Evolutionary conservation across 2,329 filamentous ascomycete genomes (phyloP).

Genomic region (Clonostachys rhizophaga): DNA sequence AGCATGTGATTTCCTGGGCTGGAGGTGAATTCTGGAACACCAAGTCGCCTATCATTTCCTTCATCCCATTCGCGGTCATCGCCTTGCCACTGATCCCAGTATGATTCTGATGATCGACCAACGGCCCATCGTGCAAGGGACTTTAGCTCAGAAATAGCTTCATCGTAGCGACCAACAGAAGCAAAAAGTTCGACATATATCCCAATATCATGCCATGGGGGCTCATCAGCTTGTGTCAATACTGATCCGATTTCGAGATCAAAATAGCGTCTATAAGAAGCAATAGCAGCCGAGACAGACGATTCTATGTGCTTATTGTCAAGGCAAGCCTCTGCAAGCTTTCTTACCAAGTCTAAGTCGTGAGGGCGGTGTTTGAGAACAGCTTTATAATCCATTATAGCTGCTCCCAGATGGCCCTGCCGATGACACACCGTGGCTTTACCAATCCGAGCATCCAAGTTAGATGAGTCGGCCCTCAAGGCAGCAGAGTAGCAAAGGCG

Average conservation of each 20-base stretch:
- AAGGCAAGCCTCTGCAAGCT: constrained; percentile 51
- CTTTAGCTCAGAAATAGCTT: constrained; percentile 68
- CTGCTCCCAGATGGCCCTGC: constrained; percentile 46
- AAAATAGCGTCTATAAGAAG: constrained; percentile 44
- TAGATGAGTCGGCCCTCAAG: constrained; percentile 50
- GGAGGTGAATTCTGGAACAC: constrained; percentile 56
- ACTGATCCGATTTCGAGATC: constrained; percentile 28
- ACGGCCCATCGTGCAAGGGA: constrained; percentile 76
- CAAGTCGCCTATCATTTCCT: constrained; percentile 61
- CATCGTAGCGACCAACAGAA: constrained; percentile 54
- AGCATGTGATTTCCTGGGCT: constrained; percentile 42
- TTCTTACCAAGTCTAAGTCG: constrained; percentile 49
- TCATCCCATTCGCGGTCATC: constrained; percentile 91
- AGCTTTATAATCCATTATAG: constrained; percentile 51
- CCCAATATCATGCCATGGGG: constrained; percentile 77
- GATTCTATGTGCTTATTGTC: constrained; percentile 42
- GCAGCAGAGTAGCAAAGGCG: constrained; percentile 56
- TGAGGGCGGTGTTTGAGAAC: constrained; percentile 46
- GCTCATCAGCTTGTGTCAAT: constrained; percentile 24
- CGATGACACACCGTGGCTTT: constrained; percentile 55
- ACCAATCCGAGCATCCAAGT: constrained; percentile 52
- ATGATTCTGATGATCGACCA: constrained; percentile 65
- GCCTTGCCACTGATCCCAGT: constrained; percentile 67
- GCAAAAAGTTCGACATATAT: constrained; percentile 81
- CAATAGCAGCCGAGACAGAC: constrained; percentile 31